phyloP scores from a whole-genome alignment of 2,329 filamentous ascomycete species.

The Hymenoscyphus fructigenus region DNA sequence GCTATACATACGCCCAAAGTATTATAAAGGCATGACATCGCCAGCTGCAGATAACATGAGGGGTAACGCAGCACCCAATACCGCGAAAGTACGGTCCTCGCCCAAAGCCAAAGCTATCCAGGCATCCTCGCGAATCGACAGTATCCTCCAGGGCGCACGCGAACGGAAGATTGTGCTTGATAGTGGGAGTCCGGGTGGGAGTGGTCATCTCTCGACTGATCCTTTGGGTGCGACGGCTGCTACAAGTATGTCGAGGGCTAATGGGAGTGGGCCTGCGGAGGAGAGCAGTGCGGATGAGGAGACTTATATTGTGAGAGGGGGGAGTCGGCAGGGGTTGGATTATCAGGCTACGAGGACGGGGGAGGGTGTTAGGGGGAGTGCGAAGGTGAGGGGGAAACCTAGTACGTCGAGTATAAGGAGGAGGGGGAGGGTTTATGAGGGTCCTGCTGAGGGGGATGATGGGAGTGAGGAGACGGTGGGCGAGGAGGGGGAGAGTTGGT shows the following conservation, averaged over 20 bases:
- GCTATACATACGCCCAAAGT: not conserved
- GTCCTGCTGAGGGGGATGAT: not conserved
- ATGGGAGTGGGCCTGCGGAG: not conserved
- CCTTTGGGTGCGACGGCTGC: not conserved
- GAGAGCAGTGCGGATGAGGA: conserved; percentile 38
- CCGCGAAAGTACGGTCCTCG: not conserved
- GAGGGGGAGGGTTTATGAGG: conserved; percentile 11
- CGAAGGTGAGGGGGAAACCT: conserved; percentile 8
- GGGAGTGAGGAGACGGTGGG: conserved; percentile 12
- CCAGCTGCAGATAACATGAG: not conserved
- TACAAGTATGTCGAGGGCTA: not conserved
- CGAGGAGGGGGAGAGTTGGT: conserved; percentile 47
- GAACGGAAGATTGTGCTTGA: conserved; percentile 22
- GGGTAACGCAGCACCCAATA: not conserved
- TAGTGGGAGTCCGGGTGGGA: not conserved
- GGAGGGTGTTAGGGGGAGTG: conserved; percentile 4
- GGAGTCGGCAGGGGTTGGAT: conserved; percentile 23
- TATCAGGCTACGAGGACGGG: conserved; percentile 26
- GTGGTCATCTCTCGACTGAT: not conserved
- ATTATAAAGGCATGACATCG: not conserved
- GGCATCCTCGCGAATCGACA: conserved; percentile 12
- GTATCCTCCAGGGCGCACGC: conserved; percentile 29
- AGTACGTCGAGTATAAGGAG: conserved; percentile 22
- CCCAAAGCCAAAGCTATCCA: not conserved
- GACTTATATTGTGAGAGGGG: conserved; percentile 41